Conservation (phyloP, 2,329 filamentous ascomycete species). For the Colletotrichum australisinense region DNA sequence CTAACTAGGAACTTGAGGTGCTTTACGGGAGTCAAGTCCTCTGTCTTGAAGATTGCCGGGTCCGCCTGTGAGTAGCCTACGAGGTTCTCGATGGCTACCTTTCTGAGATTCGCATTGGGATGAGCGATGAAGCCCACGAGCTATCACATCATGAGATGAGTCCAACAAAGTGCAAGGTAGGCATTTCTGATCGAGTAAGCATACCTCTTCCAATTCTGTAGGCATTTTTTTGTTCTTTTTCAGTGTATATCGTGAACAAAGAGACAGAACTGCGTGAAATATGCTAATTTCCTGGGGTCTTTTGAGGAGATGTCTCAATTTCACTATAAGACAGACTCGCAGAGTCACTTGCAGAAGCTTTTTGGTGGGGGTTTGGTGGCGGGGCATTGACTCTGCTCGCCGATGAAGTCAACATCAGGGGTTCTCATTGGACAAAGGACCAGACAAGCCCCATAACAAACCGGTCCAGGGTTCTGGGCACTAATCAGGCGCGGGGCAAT, state of each 20-base stretch:
- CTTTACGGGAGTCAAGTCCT: conserved; percentile 81
- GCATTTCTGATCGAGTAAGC: conserved; percentile 20
- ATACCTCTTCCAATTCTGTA: conserved; percentile 81
- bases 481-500: conserved; percentile 40
- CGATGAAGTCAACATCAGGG: conserved; percentile 30
- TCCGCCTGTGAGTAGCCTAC: conserved; percentile 83
- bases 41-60: conserved; percentile 84
- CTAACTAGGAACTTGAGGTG: conserved; percentile 88
- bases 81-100: conserved; percentile 86
- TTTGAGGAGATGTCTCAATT: conserved; percentile 23
- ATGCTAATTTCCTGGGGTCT: conserved; percentile 5
- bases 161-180: conserved; percentile 9
- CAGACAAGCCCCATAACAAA: neutral
- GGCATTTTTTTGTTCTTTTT: conserved; percentile 65
- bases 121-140: conserved; percentile 94
- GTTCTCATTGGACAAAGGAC: conserved; percentile 22
- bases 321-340: conserved; percentile 30
- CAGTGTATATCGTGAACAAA: too few species aligned
- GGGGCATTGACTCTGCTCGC: conserved; percentile 32
- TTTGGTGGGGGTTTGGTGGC: conserved; percentile 35
- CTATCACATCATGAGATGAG: conserved; percentile 56
- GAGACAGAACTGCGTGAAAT: neutral
- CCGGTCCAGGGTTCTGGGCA: conserved; percentile 34
- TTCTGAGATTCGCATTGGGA: conserved; percentile 89
- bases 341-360: conserved; percentile 37